These are phyloP conservation scores for Miscanthus lutarioriparius DNA, from an alignment of 176 grass and related monocot species.

Conservation along the genomic window DNA sequence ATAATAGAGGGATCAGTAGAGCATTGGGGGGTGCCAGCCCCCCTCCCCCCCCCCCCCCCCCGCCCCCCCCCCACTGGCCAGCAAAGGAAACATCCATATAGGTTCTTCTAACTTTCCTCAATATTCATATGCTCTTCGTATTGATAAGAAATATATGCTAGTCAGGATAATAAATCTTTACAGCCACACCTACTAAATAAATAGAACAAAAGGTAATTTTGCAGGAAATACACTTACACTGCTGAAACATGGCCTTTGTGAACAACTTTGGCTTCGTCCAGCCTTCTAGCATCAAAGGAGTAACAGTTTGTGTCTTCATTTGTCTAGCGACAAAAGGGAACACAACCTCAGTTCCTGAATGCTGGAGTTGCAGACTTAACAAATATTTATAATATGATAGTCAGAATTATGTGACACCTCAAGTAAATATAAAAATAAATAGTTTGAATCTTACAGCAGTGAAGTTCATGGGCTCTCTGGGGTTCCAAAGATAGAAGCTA, in stretches of 20 bases:
- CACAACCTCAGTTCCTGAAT: slow-evolving; percentile 28
- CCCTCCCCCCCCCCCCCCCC: no score
- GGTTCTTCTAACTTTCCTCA: no score
- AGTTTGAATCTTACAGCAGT: slow-evolving; percentile 78
- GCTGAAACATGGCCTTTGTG: slow-evolving; percentile 98
- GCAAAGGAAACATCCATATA: no score
- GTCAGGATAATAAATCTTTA: neutral
- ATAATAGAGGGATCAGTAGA: no score
- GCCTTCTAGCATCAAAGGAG: slow-evolving; percentile 84
- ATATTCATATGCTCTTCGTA: no score
- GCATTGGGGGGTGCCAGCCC: no score
- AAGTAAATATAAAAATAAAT: neutral
- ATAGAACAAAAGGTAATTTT: neutral
- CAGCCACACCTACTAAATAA: neutral
- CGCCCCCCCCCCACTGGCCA: no score
- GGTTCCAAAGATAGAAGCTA: slow-evolving; percentile 47
- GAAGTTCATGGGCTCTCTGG: slow-evolving; percentile 97
- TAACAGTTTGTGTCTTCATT: slow-evolving; percentile 99
- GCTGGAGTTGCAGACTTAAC: neutral
- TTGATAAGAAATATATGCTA: no score
- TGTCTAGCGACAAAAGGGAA: slow-evolving; percentile 56
- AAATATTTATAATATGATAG: neutral
- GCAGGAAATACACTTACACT: slow-evolving; percentile 64
- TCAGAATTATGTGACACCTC: neutral
- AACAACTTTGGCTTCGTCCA: slow-evolving; percentile 88